phyloP scores from a whole-genome alignment of 1,284 basidiomycete species.

The Rhizoctonia solani region DNA sequence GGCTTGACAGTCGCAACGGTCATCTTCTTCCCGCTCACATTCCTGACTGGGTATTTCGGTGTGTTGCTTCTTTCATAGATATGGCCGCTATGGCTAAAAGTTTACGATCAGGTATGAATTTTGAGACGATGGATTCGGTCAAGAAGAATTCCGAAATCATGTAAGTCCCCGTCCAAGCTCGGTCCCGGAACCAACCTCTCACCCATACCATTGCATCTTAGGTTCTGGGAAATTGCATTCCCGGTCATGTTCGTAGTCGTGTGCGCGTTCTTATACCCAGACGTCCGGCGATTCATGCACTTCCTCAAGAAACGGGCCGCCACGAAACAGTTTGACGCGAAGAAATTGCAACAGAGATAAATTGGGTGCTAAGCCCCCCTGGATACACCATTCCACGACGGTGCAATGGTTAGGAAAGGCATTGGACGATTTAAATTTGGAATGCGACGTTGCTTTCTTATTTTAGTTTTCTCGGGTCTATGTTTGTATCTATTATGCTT shows the following conservation, averaged over 20 bases:
- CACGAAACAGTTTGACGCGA: constrained; percentile 12
- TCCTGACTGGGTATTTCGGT: constrained; percentile 71
- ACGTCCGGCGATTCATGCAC: constrained; percentile 47
- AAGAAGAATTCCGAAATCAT: constrained; percentile 43
- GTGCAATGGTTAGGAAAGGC: background rate
- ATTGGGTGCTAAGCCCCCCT: background rate
- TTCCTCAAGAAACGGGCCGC: constrained; percentile 29
- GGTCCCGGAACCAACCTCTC: constrained; percentile 9
- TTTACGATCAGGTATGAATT: constrained; percentile 64
- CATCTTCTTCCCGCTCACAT: constrained; percentile 69
- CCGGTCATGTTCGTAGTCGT: constrained; percentile 63
- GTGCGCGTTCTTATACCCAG: constrained; percentile 58
- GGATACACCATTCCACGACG: too few species aligned
- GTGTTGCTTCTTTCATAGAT: constrained; percentile 45
- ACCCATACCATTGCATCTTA: constrained; percentile 40
- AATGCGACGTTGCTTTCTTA: background rate
- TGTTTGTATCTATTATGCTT: background rate
- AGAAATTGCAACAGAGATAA: background rate
- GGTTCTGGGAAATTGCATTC: constrained; percentile 70
- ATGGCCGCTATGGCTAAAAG: constrained; percentile 44
- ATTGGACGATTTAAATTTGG: background rate
- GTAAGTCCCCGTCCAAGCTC: constrained; percentile 47
- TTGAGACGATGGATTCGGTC: constrained; percentile 52
- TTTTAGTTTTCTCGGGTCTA: background rate
- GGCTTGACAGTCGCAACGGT: constrained; percentile 67